phyloP scores from a whole-genome alignment of 495 filamentous ascomycete species.

The Polyplosphaeria fusca region DNA sequence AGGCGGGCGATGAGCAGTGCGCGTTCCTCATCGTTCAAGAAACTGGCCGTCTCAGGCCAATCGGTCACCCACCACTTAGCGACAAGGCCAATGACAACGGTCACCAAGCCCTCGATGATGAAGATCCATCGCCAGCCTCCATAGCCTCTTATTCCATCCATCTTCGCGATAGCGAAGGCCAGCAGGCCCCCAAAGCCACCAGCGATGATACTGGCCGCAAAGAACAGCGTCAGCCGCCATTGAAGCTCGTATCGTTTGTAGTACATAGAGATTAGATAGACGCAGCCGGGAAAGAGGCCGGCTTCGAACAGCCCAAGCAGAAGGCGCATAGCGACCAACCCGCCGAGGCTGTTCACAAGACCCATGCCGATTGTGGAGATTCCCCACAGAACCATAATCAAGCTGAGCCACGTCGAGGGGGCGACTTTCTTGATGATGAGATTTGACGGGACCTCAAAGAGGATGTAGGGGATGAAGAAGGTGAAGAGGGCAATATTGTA shows the following conservation, averaged over 20 bases:
- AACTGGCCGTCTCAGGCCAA: slow-evolving; percentile 45
- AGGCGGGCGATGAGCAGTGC: slow-evolving; percentile 45
- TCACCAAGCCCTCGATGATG: slow-evolving; percentile 48
- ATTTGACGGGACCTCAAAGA: slow-evolving; percentile 65
- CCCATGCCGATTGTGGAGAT: slow-evolving; percentile 36
- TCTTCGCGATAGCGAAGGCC: slow-evolving; percentile 56
- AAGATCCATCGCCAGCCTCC: slow-evolving; percentile 47
- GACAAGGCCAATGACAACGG: slow-evolving; percentile 43
- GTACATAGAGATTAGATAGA: slow-evolving; percentile 58
- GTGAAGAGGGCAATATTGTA: slow-evolving; percentile 63
- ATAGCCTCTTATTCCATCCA: slow-evolving; percentile 52
- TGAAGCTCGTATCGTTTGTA: slow-evolving; percentile 62
- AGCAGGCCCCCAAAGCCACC: slow-evolving; percentile 63
- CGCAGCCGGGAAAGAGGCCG: slow-evolving; percentile 38
- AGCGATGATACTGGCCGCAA: slow-evolving; percentile 54
- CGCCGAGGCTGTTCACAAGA: slow-evolving; percentile 29
- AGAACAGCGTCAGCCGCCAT: slow-evolving; percentile 57
- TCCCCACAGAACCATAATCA: slow-evolving; percentile 50
- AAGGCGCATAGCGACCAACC: slow-evolving; percentile 21
- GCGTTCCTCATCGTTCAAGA: slow-evolving; percentile 41
- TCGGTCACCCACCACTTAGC: slow-evolving; percentile 46
- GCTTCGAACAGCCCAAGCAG: slow-evolving; percentile 38
- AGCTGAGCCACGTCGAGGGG: slow-evolving; percentile 52
- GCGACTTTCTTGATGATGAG: slow-evolving; percentile 62
- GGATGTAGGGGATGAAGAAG: slow-evolving; percentile 65